A percentile compares a stretch with the other conserved stretches of the same genome.
phyloP scores from a whole-genome alignment of 78 protist genomes.

The Dictyostelium firmibasis region DNA sequence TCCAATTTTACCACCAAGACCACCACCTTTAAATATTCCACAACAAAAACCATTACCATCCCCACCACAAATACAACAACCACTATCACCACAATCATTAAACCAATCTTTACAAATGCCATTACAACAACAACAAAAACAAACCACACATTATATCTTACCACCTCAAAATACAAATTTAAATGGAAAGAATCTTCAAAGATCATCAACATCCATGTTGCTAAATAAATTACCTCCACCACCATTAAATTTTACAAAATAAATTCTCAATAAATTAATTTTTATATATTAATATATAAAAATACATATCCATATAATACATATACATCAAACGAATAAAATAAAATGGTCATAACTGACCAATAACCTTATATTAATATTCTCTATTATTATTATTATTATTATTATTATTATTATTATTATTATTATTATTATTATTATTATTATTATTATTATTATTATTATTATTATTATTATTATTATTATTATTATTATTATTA shows the following conservation, averaged over 20 bases:
- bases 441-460: too few species aligned
- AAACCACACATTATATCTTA: not conserved
- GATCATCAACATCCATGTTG: not conserved
- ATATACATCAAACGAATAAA: not conserved
- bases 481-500: too few species aligned
- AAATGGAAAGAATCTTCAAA: not conserved
- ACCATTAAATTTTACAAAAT: not conserved
- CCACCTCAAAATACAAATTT: not conserved
- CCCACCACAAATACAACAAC: not conserved
- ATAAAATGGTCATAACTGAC: not conserved
- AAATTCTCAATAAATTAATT: too few species aligned
- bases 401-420: too few species aligned
- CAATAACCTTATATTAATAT: too few species aligned
- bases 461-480: too few species aligned
- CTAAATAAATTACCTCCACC: not conserved
- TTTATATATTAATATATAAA: too few species aligned
- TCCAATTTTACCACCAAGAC: not conserved
- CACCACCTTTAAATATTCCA: not conserved
- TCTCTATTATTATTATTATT: too few species aligned
- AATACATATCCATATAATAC: too few species aligned
- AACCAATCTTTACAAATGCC: not conserved
- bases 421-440: too few species aligned
- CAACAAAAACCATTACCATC: not conserved
- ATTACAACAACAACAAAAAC: not conserved
- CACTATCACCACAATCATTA: not conserved